phyloP scores from a whole-genome alignment of 2,329 filamentous ascomycete species.

The Pseudocercospora cruenta region DNA sequence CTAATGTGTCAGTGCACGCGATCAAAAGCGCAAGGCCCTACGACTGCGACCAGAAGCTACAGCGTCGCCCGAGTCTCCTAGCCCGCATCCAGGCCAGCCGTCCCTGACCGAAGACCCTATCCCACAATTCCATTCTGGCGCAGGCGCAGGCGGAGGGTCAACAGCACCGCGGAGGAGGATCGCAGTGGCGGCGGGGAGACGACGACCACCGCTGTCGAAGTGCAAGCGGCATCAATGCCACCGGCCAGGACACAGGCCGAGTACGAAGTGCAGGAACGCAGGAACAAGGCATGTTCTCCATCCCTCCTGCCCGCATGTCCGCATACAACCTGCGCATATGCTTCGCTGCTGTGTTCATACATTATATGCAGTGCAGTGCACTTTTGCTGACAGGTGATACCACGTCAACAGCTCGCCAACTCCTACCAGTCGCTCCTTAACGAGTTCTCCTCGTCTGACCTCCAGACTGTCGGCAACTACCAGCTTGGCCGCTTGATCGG shows the following conservation, averaged over 20 bases:
- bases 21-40: background rate
- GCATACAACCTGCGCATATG: background rate
- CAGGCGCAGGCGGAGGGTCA: background rate
- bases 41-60: background rate
- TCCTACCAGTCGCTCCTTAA: constrained; percentile 97
- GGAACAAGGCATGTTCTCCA: constrained; percentile 37
- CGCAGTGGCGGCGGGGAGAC: background rate
- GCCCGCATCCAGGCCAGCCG: background rate
- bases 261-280: constrained; percentile 40
- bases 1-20: constrained; percentile 2
- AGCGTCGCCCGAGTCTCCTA: background rate
- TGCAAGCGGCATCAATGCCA: constrained; percentile 14
- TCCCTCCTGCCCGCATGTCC: constrained; percentile 5
- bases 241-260: constrained; percentile 40
- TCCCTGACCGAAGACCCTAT: background rate
- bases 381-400: constrained; percentile 12
- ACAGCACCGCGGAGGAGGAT: background rate
- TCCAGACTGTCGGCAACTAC: constrained; percentile 94
- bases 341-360: constrained; percentile 6
- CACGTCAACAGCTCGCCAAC: constrained; percentile 75
- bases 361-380: constrained; percentile 5
- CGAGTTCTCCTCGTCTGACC: constrained; percentile 90
- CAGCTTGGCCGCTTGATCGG: constrained; percentile 88
- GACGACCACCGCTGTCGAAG: background rate
- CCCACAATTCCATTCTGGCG: background rate